Evolutionary conservation across 352 stramenopile species (phyloP), one percentile per base, ranked within the genome.

Genomic region (Pythium biforme): DNA sequence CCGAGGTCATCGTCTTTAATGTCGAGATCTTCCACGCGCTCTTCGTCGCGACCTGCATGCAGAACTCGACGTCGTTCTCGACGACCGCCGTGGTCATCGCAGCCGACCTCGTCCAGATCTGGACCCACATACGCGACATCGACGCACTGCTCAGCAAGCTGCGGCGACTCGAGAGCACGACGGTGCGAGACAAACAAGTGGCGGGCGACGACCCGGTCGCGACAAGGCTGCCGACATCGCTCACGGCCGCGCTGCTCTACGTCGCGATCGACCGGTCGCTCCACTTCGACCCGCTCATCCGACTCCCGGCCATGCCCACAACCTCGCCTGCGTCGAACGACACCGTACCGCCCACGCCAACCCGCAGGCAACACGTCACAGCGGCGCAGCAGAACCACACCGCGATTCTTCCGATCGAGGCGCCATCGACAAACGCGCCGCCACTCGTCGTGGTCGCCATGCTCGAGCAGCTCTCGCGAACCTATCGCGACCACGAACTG

Each of bases 11-110:
- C 2, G 53, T 74, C 34, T 59, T 71, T 19, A 66, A 60, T 10
- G 68, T 70, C 19, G 62, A 71, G 17, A 23, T 68, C 19, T 71
- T 71, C 49, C 62, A 71, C 34, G 54, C 68, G 11, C 46, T 74
- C 4, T 74, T 66, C 37, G 40, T 71, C 0, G 41, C 63, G 0
- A 51, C 23, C 10, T 67, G 57, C 26, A 68, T 71, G 52, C 68
- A 74, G 49, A 25, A 8, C 19, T 49, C 61, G 1, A 56, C 23
- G 20, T 58, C 66, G 4, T 17, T 23, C 19, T 25, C 25, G 1
- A 61, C 63, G 31, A 70, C 55, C 0, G 33, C 9, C 2, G 47
- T 60, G 1, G 39, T 65, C 22, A 64, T 70, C 49, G 3, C 10
- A 0, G 40, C 31, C 15, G 63, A 70, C 20, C 7, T 59, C 19